These are phyloP conservation scores for Mycosphaerella sp. DNA, from an alignment of 2,329 filamentous ascomycete genomes.

Conservation along the genomic window DNA sequence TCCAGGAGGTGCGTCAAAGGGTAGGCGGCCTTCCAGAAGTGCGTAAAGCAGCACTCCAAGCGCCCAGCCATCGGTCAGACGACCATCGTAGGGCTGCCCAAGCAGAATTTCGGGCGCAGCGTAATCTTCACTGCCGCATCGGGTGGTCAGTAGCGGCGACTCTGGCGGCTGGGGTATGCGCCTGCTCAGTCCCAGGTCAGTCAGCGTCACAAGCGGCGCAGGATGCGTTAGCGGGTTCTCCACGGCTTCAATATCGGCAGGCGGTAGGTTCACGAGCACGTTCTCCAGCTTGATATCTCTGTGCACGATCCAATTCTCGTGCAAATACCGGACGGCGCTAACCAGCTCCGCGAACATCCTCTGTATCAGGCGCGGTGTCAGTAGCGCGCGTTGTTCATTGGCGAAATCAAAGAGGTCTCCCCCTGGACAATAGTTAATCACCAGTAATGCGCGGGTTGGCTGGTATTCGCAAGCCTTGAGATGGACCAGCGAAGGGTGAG, in stretches of 20 bases:
- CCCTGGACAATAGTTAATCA: conserved; percentile 86
- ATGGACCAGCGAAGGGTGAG: conserved; percentile 83
- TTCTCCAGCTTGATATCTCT: conserved; percentile 98
- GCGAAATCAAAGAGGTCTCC: conserved; percentile 94
- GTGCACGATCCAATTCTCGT: conserved; percentile 81
- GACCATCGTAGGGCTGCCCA: conserved; percentile 89
- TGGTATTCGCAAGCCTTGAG: conserved; percentile 89
- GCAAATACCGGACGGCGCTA: conserved; percentile 76
- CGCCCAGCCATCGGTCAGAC: conserved; percentile 89
- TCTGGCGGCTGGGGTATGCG: conserved; percentile 66
- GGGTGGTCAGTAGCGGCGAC: conserved; percentile 82
- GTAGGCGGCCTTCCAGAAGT: conserved; percentile 82
- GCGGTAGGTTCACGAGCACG: conserved; percentile 79
- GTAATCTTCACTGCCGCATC: conserved; percentile 95
- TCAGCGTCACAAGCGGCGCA: conserved; percentile 77
- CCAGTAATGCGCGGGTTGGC: conserved; percentile 71
- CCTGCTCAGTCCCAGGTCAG: conserved; percentile 83
- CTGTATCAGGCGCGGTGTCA: conserved; percentile 64
- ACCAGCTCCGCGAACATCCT: conserved; percentile 88
- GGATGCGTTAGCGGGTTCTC: conserved; percentile 69
- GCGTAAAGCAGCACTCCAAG: conserved; percentile 90
- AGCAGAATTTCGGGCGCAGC: conserved; percentile 94
- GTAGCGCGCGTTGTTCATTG: conserved; percentile 59
- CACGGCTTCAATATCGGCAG: conserved; percentile 53
- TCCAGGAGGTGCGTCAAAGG: conserved; percentile 83